phyloP scores from a whole-genome alignment of 2,329 filamentous ascomycete genomes.

The Fusarium hainanense region DNA sequence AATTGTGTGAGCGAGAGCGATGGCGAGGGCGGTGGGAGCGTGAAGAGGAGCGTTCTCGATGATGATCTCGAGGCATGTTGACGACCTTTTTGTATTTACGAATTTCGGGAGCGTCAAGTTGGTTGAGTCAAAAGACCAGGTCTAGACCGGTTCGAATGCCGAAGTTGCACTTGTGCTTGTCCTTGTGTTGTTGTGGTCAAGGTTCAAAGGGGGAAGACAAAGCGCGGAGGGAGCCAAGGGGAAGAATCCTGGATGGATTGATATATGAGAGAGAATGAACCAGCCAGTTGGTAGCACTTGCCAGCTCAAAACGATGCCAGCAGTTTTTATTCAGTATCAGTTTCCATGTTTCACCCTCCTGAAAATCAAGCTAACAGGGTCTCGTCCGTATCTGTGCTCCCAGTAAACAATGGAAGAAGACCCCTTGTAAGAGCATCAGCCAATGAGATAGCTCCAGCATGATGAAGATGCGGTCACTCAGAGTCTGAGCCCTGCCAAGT shows the following conservation, averaged over 20 bases:
- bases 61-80: conserved; percentile 26
- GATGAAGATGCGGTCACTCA: conserved; percentile 23
- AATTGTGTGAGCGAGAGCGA: conserved; percentile 31
- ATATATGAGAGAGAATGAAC: not conserved
- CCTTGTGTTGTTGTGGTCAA: not conserved
- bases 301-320: not conserved
- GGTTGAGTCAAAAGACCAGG: not conserved
- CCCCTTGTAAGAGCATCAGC: conserved; percentile 1
- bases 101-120: conserved; percentile 1
- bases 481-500: conserved; percentile 26
- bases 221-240: conserved; percentile 7
- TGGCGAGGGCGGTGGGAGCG: conserved; percentile 32
- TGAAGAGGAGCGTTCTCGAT: conserved; percentile 28
- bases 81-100: conserved; percentile 1
- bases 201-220: not conserved
- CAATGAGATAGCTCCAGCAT: conserved; percentile 20
- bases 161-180: not conserved
- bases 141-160: conserved; percentile 4
- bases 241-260: not conserved
- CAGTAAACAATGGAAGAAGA: not conserved
- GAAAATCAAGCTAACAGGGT: conserved; percentile 1
- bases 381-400: not conserved
- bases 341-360: conserved; percentile 9
- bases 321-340: not conserved
- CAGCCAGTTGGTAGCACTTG: not conserved